Percentiles rank a stretch among this genome's conserved stretches.
phyloP scores from a whole-genome alignment of 2,329 filamentous ascomycete species.

The Arthrinium puccinioides region DNA sequence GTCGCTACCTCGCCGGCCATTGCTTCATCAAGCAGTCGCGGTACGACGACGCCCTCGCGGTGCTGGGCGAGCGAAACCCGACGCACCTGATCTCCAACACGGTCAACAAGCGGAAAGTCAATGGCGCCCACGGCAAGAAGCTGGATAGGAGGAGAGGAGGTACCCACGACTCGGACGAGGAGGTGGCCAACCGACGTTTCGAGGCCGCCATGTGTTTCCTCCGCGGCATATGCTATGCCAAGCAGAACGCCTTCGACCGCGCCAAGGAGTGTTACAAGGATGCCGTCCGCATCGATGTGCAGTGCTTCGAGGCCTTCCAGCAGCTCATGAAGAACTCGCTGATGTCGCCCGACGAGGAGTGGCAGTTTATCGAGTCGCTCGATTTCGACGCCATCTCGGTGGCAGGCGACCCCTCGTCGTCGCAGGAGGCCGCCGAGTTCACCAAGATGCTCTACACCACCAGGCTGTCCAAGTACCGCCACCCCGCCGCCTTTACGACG shows the following conservation, averaged over 20 bases:
- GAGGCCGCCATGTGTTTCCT: conserved; percentile 98
- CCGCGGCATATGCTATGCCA: conserved; percentile 87
- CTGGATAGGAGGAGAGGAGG: conserved; percentile 14
- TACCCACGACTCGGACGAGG: conserved; percentile 46
- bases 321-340: conserved; percentile 96
- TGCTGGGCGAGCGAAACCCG: conserved; percentile 92
- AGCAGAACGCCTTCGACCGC: conserved; percentile 93
- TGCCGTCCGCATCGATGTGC: conserved; percentile 91
- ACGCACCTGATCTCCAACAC: conserved; percentile 70
- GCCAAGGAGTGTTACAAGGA: conserved; percentile 99
- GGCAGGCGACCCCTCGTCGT: conserved; percentile 54
- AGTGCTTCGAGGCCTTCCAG: conserved; percentile 97
- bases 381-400: conserved; percentile 80
- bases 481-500: conserved; percentile 71
- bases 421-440: conserved; percentile 87
- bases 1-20: conserved; percentile 86
- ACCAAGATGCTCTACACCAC: conserved; percentile 96
- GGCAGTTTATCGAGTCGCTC: conserved; percentile 79
- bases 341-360: conserved; percentile 83
- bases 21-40: conserved; percentile 89
- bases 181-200: conserved; percentile 70
- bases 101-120: conserved; percentile 59
- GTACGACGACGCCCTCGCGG: conserved; percentile 77
- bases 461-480: conserved; percentile 88
- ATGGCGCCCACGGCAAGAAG: conserved; percentile 20